These are phyloP conservation scores for Apium graveolens DNA, from an alignment of 129 eudicot species.

Conservation along the genomic window DNA sequence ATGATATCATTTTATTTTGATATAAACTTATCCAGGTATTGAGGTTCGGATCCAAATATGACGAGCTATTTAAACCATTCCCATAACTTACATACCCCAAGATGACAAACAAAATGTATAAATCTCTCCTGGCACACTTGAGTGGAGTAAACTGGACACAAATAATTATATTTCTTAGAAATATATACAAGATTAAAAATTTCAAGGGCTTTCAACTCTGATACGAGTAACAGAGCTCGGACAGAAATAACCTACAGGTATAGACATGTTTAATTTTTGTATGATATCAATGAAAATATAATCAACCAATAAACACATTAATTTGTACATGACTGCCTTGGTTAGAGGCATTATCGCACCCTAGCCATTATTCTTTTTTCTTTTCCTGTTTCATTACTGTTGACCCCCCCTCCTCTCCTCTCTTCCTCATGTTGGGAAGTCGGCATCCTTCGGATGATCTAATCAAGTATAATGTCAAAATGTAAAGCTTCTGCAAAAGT, in stretches of 20 bases:
- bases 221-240: not conserved
- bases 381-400: too few relatives aligned
- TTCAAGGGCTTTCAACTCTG: not conserved
- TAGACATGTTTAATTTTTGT: not conserved
- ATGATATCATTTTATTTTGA: too few relatives aligned
- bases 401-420: too few relatives aligned
- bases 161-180: not conserved
- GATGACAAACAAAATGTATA: not conserved
- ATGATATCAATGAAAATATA: not conserved
- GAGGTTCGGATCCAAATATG: too few relatives aligned
- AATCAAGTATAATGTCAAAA: conserved; percentile 15
- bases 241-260: not conserved
- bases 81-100: not conserved
- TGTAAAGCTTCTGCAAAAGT: conserved; percentile 1
- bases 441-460: conserved; percentile 62
- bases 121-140: not conserved
- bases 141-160: not conserved
- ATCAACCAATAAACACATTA: not conserved
- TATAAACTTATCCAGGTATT: too few relatives aligned
- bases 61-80: too few relatives aligned
- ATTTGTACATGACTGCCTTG: not conserved
- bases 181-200: not conserved
- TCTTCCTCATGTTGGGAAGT: conserved; percentile 24
- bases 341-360: not conserved
- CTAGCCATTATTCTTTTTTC: too few relatives aligned